Evolutionary conservation across 2,329 filamentous ascomycete genomes (phyloP), one percentile per base, ranked within the genome.

Genomic region (Gyromitra esculenta): DNA sequence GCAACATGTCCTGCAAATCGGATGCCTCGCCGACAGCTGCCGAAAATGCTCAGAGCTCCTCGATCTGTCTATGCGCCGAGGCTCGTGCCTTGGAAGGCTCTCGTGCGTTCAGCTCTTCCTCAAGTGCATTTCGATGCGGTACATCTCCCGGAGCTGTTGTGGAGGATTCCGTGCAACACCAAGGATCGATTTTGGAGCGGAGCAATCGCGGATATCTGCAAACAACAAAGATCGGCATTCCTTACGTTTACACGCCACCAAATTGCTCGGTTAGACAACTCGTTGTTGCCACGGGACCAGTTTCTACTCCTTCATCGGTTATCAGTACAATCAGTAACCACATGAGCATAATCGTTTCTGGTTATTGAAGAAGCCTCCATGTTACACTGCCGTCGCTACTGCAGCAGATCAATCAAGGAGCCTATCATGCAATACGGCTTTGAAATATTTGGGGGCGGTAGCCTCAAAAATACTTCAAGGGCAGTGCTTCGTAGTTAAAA

Each of bases 181-280:
- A 64, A 64, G 48, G 72, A 70, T 74, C 72, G 65, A 63, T 62
- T 72, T 54, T 74, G 18, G 41, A 64, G 65, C 41, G 41, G 57
- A 75, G 69, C 60, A 69, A 75, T 75, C 72, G 72, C 65, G 50
- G 37, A 64, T 70, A 74, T 59, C 59, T 75, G 59, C 67, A 70
- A 75, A 64, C 39, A 57, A 59, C 48, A 75, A 70, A 39, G 65
- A 75, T 75, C 72, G 59, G 57, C 65, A 70, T 70, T 64, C 31
- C 59, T 35, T 70, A 68, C 59, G 45, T 72, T 65, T 69, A 63
- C 64, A 74, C 71, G 56, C 71, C 63, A 68, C 71, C 71, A 62
- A 37, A 37, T 48, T 64, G 21, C 60, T 75, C 57, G 57, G 64
- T 63, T 69, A 67, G 64, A 60, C 52, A 59, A 59, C 35, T 52